Base-by-base conservation (phyloP, 352 stramenopile genomes). In the Globisporangium irregulare region DNA sequence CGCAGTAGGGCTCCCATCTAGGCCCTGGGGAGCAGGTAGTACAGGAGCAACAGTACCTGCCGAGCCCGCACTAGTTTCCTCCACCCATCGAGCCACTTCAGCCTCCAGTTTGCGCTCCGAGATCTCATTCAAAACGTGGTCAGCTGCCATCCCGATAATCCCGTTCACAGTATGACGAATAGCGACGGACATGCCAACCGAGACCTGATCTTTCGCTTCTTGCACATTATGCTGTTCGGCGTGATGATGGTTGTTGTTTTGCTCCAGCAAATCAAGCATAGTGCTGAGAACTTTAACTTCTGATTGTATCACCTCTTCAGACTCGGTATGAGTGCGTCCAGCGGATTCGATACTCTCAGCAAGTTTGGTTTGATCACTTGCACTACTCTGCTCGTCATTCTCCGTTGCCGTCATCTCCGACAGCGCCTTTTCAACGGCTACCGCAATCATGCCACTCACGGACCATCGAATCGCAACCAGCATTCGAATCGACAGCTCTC, bases 401-500 rank as follows among this genome's bases (percentile, higher is more conserved):
- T 29, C 59, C 3, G n/a, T 59, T 15, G 63, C n/a, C 36, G 67
- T 36, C 50, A 58, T 67, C 22, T 65, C 62, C 27, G 60, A 25
- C n/a, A 80, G 62, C 14, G 73, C 64, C 32, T 79, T 76, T 36
- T 81, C 73, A 20, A 81, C 70, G 32, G 73, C 75, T 8, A 84
- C 51, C n/a, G 73, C 71, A 50, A 87, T 73, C 51, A 87, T 75
- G 2, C 71, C 75, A 38, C 76, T 74, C 14, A 87, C 73, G 12
- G 75, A 75, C 61, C 67, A 76, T 48, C 75, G 70, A 50, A 84
- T 78, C 22, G 79, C 77, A 59, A 84, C 80, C n/a, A 72, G 75
- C 75, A 79, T 84, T 65, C 75, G 70, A 59, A 87, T 75, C 27
- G 71, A 73, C 6, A 80, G 55, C 2, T 63, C 67, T 53, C 60